A percentile compares a stretch with the other conserved stretches of the same genome.
Evolutionary conservation across 352 stramenopile species (phyloP).

Genomic region (Phytopythium helicoides): DNA sequence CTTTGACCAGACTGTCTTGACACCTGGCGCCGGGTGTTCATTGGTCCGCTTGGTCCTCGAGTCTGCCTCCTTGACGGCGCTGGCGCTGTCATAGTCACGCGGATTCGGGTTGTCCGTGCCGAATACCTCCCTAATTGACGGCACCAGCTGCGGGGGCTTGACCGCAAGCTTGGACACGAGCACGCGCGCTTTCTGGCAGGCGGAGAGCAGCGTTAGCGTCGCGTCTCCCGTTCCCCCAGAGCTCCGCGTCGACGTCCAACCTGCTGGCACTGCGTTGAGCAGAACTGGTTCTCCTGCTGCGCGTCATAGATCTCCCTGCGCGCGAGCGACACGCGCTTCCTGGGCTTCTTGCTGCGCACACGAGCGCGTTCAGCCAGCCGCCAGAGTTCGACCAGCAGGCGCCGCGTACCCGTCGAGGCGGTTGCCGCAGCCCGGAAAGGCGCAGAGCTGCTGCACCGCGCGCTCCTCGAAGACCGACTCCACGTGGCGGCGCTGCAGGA

Average conservation of each 20-base stretch:
- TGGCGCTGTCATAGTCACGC: slow-evolving; percentile 49
- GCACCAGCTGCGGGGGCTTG: slow-evolving; percentile 83
- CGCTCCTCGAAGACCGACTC: slow-evolving; percentile 84
- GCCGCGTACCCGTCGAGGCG: slow-evolving; percentile 37
- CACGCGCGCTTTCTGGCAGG: slow-evolving; percentile 63
- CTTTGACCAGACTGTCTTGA: slow-evolving; percentile 73
- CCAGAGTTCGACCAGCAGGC: not conserved
- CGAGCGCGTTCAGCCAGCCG: not conserved
- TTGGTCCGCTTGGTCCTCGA: slow-evolving; percentile 1
- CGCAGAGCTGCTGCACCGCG: slow-evolving; percentile 60
- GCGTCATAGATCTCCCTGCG: slow-evolving; percentile 80
- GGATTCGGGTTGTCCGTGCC: slow-evolving; percentile 76
- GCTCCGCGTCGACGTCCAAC: slow-evolving; percentile 23
- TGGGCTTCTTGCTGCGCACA: slow-evolving; percentile 44
- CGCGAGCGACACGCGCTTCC: slow-evolving; percentile 71
- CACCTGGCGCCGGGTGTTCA: slow-evolving; percentile 27
- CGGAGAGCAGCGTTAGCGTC: slow-evolving; percentile 4
- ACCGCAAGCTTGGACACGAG: slow-evolving; percentile 55
- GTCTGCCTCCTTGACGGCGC: slow-evolving; percentile 6
- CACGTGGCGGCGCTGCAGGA: slow-evolving; percentile 78
- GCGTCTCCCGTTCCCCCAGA: no score
- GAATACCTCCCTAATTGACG: slow-evolving; percentile 76
- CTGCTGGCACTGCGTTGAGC: slow-evolving; percentile 63
- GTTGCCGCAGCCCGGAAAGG: slow-evolving; percentile 68
- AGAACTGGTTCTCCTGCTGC: slow-evolving; percentile 81